phyloP scores from a whole-genome alignment of 2,329 filamentous ascomycete genomes.

The Talaromyces verruculosus region DNA sequence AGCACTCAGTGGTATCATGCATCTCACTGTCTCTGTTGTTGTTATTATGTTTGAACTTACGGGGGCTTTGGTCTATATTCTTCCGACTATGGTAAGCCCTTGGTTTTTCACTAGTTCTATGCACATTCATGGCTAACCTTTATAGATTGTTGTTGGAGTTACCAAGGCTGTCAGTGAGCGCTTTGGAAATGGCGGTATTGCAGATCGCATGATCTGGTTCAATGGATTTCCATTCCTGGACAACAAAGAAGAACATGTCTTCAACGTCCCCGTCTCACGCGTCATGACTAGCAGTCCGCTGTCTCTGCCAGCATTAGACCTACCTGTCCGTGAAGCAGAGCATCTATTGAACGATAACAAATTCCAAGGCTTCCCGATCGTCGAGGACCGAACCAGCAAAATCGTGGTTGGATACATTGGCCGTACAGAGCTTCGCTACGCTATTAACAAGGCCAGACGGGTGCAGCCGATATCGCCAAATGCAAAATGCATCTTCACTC shows the following conservation, averaged over 20 bases:
- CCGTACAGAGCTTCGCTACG: slow-evolving; percentile 85
- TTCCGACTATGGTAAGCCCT: slow-evolving; percentile 76
- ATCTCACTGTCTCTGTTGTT: slow-evolving; percentile 92
- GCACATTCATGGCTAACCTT: slow-evolving; percentile 17
- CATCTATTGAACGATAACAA: slow-evolving; percentile 71
- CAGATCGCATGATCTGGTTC: slow-evolving; percentile 98
- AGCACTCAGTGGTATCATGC: slow-evolving; percentile 94
- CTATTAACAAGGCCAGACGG: slow-evolving; percentile 74
- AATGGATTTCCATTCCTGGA: slow-evolving; percentile 96
- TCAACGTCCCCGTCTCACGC: slow-evolving; percentile 87
- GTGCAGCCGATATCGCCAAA: slow-evolving; percentile 65
- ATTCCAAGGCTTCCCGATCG: slow-evolving; percentile 90
- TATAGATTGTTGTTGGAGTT: slow-evolving; percentile 84
- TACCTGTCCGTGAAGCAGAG: slow-evolving; percentile 76
- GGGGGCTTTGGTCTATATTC: slow-evolving; percentile 92
- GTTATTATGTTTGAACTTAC: slow-evolving; percentile 99
- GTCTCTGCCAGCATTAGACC: slow-evolving; percentile 70
- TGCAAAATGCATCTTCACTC: slow-evolving; percentile 71
- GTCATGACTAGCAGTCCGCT: slow-evolving; percentile 81
- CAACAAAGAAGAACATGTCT: slow-evolving; percentile 95
- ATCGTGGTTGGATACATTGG: slow-evolving; percentile 88
- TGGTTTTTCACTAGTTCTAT: no score
- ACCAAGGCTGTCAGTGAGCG: slow-evolving; percentile 90
- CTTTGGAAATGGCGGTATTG: slow-evolving; percentile 94
- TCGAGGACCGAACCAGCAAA: slow-evolving; percentile 70